Evolutionary conservation across 441 rosid genomes (phyloP).

Genomic region (Populus hybrid): DNA sequence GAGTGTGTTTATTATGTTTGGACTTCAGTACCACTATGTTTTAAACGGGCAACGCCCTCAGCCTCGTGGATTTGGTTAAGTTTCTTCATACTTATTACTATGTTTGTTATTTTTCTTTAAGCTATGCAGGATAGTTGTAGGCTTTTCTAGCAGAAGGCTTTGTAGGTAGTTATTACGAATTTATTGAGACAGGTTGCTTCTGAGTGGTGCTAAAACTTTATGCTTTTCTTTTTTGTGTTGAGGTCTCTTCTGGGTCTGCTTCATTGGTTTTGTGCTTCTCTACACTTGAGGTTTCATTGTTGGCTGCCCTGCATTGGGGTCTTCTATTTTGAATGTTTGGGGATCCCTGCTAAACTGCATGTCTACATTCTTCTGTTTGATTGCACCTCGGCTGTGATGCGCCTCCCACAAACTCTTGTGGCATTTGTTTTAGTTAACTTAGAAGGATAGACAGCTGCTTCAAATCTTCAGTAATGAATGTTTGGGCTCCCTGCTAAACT

Average conservation of each 20-base stretch:
- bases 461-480: too few relatives aligned
- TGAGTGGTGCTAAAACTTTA: conserved; percentile 47
- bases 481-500: too few relatives aligned
- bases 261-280: conserved; percentile 57
- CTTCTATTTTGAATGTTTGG: too few relatives aligned
- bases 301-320: too few relatives aligned
- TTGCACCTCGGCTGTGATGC: too few relatives aligned
- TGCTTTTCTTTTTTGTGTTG: conserved; percentile 64
- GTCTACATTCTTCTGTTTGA: too few relatives aligned
- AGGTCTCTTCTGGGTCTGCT: conserved; percentile 87
- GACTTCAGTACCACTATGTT: conserved; percentile 60
- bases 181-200: conserved; percentile 35
- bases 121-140: conserved; percentile 29
- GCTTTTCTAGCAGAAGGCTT: not conserved
- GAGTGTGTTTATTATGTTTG: conserved; percentile 57
- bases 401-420: too few relatives aligned
- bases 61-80: conserved; percentile 74
- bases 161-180: conserved; percentile 33
- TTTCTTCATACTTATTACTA: conserved; percentile 47
- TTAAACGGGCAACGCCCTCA: conserved; percentile 53
- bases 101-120: conserved; percentile 25
- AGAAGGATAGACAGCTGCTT: too few relatives aligned
- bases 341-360: too few relatives aligned
- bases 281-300: too few relatives aligned
- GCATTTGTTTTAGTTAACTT: too few relatives aligned